phyloP scores from a whole-genome alignment of 2,329 filamentous ascomycete genomes.

The Sphaerulina musiva region DNA sequence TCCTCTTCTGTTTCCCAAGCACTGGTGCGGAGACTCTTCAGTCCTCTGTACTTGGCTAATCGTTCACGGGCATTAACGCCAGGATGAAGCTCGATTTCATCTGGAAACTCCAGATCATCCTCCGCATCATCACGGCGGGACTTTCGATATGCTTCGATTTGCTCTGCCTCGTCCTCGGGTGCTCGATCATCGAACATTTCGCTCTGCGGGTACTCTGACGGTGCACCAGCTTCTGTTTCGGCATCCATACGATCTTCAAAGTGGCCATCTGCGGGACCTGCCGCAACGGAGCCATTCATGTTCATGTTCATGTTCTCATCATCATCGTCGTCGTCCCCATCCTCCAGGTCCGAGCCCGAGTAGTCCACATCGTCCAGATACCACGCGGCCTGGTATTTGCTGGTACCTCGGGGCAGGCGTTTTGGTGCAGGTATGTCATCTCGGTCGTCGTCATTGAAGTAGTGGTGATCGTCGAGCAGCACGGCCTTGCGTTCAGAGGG shows the following conservation, averaged over 20 bases:
- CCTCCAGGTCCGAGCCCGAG: conserved; percentile 77
- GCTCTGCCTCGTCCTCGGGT: conserved; percentile 75
- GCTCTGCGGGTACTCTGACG: conserved; percentile 87
- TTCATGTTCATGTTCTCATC: conserved; percentile 55
- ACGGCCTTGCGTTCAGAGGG: conserved; percentile 66
- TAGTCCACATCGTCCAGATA: conserved; percentile 76
- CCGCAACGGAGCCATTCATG: conserved; percentile 46
- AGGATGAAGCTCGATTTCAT: conserved; percentile 91
- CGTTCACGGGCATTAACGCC: conserved; percentile 80
- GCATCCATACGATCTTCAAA: conserved; percentile 46
- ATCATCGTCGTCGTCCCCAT: conserved; percentile 56
- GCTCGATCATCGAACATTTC: conserved; percentile 79
- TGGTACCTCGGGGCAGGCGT: conserved; percentile 81
- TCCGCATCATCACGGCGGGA: conserved; percentile 67
- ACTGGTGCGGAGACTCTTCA: conserved; percentile 86
- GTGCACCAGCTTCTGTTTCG: conserved; percentile 56
- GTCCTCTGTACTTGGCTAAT: conserved; percentile 75
- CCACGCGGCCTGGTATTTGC: conserved; percentile 91
- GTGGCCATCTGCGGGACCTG: conserved; percentile 71
- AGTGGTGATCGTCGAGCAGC: conserved; percentile 91
- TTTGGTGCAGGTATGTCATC: conserved; percentile 58
- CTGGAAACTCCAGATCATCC: conserved; percentile 91
- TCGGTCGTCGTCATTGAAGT: conserved; percentile 84
- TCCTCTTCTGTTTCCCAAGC: conserved; percentile 88
- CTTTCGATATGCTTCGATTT: conserved; percentile 73